These are phyloP conservation scores for Diaporthe destruens DNA, from an alignment of 2,329 filamentous ascomycete genomes.

Conservation along the genomic window DNA sequence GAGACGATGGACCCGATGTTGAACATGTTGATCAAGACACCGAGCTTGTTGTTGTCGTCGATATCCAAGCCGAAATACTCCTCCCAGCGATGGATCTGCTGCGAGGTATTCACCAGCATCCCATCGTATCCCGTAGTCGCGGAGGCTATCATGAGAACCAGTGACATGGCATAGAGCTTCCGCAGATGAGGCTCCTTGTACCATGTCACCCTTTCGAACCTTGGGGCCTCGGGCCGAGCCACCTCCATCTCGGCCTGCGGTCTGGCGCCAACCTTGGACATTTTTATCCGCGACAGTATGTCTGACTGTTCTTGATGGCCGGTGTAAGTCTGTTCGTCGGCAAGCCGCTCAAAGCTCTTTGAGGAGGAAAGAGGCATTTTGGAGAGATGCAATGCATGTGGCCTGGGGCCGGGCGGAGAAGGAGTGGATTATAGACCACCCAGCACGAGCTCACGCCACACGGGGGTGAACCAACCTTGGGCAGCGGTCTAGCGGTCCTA, in stretches of 20 bases:
- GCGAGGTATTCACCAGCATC: slow-evolving; percentile 55
- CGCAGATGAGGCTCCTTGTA: slow-evolving; percentile 66
- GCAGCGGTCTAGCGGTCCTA: background rate
- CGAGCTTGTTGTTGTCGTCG: slow-evolving; percentile 52
- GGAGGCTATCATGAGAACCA: slow-evolving; percentile 44
- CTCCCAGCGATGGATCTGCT: slow-evolving; percentile 54
- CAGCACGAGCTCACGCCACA: slow-evolving; percentile 26
- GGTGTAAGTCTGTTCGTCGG: background rate
- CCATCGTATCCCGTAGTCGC: slow-evolving; percentile 42
- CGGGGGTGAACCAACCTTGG: background rate
- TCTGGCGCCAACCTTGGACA: slow-evolving; percentile 19
- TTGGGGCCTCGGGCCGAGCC: slow-evolving; percentile 58
- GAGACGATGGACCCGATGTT: slow-evolving; percentile 56
- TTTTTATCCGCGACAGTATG: slow-evolving; percentile 16
- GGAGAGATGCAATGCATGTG: slow-evolving; percentile 6
- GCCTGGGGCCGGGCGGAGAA: background rate
- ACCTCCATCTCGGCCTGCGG: slow-evolving; percentile 16
- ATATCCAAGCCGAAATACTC: slow-evolving; percentile 46
- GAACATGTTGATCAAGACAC: slow-evolving; percentile 55
- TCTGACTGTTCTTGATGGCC: slow-evolving; percentile 2
- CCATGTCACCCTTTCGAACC: slow-evolving; percentile 68
- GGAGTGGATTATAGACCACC: slow-evolving; percentile 1
- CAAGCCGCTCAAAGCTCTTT: slow-evolving; percentile 25
- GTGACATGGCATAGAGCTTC: slow-evolving; percentile 58
- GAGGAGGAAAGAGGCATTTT: slow-evolving; percentile 20